Conservation (phyloP, 805 yeast genomes). For the Grigorovia transvaalensis region DNA sequence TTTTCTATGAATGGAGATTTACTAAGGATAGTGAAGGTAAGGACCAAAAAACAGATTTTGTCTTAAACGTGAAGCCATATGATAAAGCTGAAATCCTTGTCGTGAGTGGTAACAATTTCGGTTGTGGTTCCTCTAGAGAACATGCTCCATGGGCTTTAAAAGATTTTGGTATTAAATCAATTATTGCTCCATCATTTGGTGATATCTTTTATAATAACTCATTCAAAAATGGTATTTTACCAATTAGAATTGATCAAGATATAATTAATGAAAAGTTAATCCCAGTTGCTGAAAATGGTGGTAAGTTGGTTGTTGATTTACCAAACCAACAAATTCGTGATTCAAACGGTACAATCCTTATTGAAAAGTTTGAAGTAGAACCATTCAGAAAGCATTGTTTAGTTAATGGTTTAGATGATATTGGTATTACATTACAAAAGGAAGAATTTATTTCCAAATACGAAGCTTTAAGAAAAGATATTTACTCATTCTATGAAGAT, state of each 20-base stretch:
- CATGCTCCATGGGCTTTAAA: slow-evolving; percentile 99
- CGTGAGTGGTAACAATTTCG: slow-evolving; percentile 94
- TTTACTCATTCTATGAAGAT: slow-evolving; percentile 87
- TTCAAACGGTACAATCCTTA: slow-evolving; percentile 60
- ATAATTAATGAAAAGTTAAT: slow-evolving; percentile 59
- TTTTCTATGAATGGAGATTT: slow-evolving; percentile 86
- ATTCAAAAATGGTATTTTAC: slow-evolving; percentile 88
- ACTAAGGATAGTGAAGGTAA: slow-evolving; percentile 58
- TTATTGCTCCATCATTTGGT: slow-evolving; percentile 97
- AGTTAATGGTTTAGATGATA: slow-evolving; percentile 91
- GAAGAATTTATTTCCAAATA: slow-evolving; percentile 64
- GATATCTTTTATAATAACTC: slow-evolving; percentile 97
- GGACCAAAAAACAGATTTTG: slow-evolving; percentile 78
- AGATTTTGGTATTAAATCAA: slow-evolving; percentile 92
- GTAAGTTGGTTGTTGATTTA: slow-evolving; percentile 65
- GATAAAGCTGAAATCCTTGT: slow-evolving; percentile 71
- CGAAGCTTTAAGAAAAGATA: slow-evolving; percentile 66
- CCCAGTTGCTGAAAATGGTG: slow-evolving; percentile 71
- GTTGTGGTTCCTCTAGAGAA: slow-evolving; percentile 98
- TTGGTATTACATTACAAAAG: slow-evolving; percentile 89
- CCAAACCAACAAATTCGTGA: slow-evolving; percentile 72
- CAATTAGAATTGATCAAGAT: slow-evolving; percentile 78
- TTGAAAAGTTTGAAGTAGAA: slow-evolving; percentile 80
- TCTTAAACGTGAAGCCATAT: slow-evolving; percentile 78
- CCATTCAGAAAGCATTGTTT: slow-evolving; percentile 90